Percentiles rank a stretch among this genome's conserved stretches.
Conservation (phyloP, 2,329 filamentous ascomycete species). For the Eutypa lata region DNA sequence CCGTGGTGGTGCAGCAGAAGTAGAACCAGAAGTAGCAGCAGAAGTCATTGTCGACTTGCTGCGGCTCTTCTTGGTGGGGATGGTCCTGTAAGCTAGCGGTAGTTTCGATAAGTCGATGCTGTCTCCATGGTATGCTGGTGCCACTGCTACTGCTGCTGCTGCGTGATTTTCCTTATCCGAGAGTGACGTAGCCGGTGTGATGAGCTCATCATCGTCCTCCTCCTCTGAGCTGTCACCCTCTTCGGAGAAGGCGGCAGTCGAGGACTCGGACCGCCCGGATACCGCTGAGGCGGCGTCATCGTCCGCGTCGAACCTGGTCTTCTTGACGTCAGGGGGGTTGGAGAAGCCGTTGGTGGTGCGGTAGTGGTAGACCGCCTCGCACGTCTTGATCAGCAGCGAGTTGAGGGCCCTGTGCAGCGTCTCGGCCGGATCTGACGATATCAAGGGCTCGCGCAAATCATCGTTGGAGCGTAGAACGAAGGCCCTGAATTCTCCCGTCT, state of each 20-base stretch:
- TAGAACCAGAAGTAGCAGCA: too few relatives aligned
- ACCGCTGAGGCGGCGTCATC: conserved; percentile 22
- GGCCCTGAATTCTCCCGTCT: conserved; percentile 19
- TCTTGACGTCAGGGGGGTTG: conserved; percentile 15
- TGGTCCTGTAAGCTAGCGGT: neutral
- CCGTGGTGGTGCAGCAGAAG: too few relatives aligned
- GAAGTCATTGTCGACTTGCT: neutral
- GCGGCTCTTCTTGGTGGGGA: neutral
- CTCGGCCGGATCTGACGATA: conserved; percentile 20
- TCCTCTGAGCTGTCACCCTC: conserved; percentile 19
- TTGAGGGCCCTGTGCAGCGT: conserved; percentile 17
- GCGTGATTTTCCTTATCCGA: neutral
- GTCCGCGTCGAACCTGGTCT: conserved; percentile 10
- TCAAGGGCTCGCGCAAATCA: conserved; percentile 17
- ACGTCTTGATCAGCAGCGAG: conserved; percentile 26
- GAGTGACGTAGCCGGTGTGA: conserved; percentile 9
- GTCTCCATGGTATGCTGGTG: neutral
- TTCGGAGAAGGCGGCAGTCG: conserved; percentile 21
- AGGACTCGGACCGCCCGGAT: conserved; percentile 20
- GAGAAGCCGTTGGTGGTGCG: conserved; percentile 23
- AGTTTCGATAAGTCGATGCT: neutral
- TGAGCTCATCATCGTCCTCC: conserved; percentile 20
- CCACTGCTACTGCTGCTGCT: neutral
- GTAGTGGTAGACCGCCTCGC: conserved; percentile 24
- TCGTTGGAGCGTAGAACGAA: conserved; percentile 21